Evolutionary conservation across 129 eudicot genomes (phyloP).

Genomic region (Saposhnikovia divaricata): DNA sequence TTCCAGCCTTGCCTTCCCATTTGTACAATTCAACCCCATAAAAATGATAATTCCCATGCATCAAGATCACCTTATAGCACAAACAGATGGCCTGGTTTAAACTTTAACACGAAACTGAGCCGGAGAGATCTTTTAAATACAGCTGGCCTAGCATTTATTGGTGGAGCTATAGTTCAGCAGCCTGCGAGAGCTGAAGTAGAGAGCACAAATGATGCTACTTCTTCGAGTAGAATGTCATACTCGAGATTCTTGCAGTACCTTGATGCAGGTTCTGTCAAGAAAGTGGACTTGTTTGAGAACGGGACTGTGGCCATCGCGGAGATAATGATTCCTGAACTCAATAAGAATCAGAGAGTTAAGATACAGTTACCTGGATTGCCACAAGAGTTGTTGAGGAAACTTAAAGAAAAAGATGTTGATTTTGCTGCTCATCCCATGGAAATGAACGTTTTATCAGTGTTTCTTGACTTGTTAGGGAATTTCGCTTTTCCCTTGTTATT

Average conservation of each 20-base stretch:
- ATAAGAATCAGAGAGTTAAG: slow-evolving; percentile 60
- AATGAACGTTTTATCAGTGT: slow-evolving; percentile 21
- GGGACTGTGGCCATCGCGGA: slow-evolving; percentile 61
- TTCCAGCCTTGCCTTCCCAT: slow-evolving; percentile 31
- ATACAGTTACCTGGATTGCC: slow-evolving; percentile 77
- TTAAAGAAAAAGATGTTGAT: slow-evolving; percentile 59
- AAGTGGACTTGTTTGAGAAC: slow-evolving; percentile 63
- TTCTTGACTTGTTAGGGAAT: slow-evolving; percentile 57
- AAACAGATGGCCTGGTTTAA: slow-evolving; percentile 27
- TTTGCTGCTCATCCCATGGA: slow-evolving; percentile 68
- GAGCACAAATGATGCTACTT: slow-evolving; percentile 37
- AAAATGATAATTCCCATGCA: slow-evolving; percentile 20
- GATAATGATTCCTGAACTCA: slow-evolving; percentile 40
- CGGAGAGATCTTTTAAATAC: slow-evolving; percentile 34
- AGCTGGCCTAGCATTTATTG: slow-evolving; percentile 33
- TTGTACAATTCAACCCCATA: slow-evolving; percentile 32
- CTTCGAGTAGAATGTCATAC: slow-evolving; percentile 63
- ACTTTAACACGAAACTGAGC: slow-evolving; percentile 26
- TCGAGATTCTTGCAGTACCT: slow-evolving; percentile 74
- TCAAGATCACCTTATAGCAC: slow-evolving; percentile 12
- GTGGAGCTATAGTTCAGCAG: slow-evolving; percentile 33
- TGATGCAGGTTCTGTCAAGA: slow-evolving; percentile 56
- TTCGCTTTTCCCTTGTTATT: slow-evolving; percentile 63
- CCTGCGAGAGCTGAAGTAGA: slow-evolving; percentile 46
- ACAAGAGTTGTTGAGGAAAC: slow-evolving; percentile 39